phyloP scores from a whole-genome alignment of 331 rosid species.

The Quercus lobata region DNA sequence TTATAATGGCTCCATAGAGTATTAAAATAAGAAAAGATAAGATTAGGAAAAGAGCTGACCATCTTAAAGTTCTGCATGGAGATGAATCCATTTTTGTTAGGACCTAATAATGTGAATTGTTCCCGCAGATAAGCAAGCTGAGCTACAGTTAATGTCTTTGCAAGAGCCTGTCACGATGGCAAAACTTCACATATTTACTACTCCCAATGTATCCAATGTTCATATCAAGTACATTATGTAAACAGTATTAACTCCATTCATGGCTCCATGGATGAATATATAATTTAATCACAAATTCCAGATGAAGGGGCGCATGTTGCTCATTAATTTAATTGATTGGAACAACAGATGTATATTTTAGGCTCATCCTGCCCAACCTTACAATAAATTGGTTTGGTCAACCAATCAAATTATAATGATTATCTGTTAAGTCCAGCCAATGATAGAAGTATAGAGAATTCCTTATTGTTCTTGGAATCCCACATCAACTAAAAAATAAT shows the following conservation, averaged over 20 bases:
- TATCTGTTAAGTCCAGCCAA: not conserved
- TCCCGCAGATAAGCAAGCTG: constrained; percentile 69
- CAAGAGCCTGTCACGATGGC: constrained; percentile 62
- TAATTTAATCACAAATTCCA: not conserved
- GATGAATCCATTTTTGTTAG: constrained; percentile 74
- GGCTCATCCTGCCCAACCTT: not conserved
- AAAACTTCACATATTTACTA: constrained; percentile 5
- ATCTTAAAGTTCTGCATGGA: constrained; percentile 88
- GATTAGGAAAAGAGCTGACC: constrained; percentile 33
- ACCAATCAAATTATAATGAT: not conserved
- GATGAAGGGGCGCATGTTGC: not conserved
- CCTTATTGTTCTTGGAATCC: no score
- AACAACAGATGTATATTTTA: not conserved
- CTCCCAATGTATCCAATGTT: not conserved
- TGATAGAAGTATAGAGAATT: no score
- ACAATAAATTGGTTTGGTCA: not conserved
- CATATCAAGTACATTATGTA: not conserved
- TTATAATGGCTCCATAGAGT: constrained; percentile 15
- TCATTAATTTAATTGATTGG: not conserved
- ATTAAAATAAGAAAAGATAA: not conserved
- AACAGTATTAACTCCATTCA: not conserved
- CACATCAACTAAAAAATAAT: no score
- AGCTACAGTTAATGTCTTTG: constrained; percentile 66
- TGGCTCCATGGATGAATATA: not conserved
- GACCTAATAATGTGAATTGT: constrained; percentile 67